Base-by-base conservation (phyloP, 116 monocot species). In the Posidonia oceanica region DNA sequence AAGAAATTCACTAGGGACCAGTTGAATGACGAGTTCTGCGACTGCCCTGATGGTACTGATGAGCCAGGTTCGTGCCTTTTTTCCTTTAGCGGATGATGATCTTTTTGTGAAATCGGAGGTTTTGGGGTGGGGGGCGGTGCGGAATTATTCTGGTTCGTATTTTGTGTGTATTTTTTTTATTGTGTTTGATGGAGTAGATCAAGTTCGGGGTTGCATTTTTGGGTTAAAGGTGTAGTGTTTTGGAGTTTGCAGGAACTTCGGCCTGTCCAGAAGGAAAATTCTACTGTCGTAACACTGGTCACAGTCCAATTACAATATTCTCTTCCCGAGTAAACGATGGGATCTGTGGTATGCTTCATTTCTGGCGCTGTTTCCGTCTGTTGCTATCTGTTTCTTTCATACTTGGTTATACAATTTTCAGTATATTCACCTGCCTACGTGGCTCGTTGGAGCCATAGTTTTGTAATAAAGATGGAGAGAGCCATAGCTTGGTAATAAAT, bases 21-120 rank as follows among this genome's bases (percentile, higher is more conserved):
- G 76, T 87, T 98, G 61, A 98, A 98, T 64, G 98, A 98, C 63
- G 93, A 93, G 36, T 98, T 98, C 76, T 98, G 98, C 69, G 98
- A 98, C 70, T 98, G 98, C 61, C 80, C 82, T 1, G 98, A 98
- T 74, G 98, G 98, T 59, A 98, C 93, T 21, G 98, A 98, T 71
- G 98, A 98, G 67, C 98, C 98, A 58, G 98, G 89, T 83, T 8
- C 51, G 54, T 44, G 21, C 16, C 38, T 22, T 2, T 63, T 14
- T 39, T 63, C 36, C 36, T 54, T 17, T 57, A 54, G 7, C 15
- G 36, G 18, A 2, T 54, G 4, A 29, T 29, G 29, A 29, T 29
- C 29, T 29, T 29, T 29, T 29, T 29, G 29, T 29, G 1, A 29
- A 29, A 29, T 29, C 29, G 29, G 29, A 29, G 29, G 29, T 29